Base-by-base conservation (phyloP, 257 asterid species). In the Nicotiana attenuata region DNA sequence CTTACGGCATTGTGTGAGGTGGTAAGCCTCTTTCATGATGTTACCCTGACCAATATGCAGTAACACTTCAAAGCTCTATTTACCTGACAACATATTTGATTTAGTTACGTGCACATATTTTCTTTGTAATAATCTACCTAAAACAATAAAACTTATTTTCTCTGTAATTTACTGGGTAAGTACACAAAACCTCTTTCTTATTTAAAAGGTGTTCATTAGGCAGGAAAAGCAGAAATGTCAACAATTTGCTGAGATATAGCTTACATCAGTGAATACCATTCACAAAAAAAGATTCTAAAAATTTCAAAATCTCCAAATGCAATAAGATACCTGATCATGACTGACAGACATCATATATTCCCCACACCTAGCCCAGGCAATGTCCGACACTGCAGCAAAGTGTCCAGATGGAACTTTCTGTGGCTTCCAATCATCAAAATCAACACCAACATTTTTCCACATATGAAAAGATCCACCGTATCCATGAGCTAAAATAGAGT, bases 381-480 rank as follows among this genome's bases (percentile, higher is more conserved):
- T 88, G 83, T 94, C 98, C 6, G 98, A 94, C 35, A 96, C 99
- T 3, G 94, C 65, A 17, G 94, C 93, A 90, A 96, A 96, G 87
- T 96, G 99, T 55, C 99, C 99, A 56, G 98, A 96, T 63, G 99
- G 97, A 82, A 96, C 99, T 83, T 90, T 92, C 87, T 94, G 99
- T 28, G 98, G 97, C 85, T 94, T 94, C 99, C 99, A 96, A 86
- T 94, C 91, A 73, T 91, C 97, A 71, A 86, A 87, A 85, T 85
- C 90, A 65, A 87, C 73, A 82, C 97, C 99, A 16, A 91, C 87
- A 86, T 94, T 92, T 90, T 81, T 94, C 99, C 99, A 96, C 0
- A 88, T 88, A 90, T 96, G 97, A 87, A 96, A 94, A 81, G 98
- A 94, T 84, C 98, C 99, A 77, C 98, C 97, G 89, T 92, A 96